These are phyloP conservation scores for Scheffersomyces stipitis DNA, from an alignment of 805 yeast genomes.

Conservation along the genomic window DNA sequence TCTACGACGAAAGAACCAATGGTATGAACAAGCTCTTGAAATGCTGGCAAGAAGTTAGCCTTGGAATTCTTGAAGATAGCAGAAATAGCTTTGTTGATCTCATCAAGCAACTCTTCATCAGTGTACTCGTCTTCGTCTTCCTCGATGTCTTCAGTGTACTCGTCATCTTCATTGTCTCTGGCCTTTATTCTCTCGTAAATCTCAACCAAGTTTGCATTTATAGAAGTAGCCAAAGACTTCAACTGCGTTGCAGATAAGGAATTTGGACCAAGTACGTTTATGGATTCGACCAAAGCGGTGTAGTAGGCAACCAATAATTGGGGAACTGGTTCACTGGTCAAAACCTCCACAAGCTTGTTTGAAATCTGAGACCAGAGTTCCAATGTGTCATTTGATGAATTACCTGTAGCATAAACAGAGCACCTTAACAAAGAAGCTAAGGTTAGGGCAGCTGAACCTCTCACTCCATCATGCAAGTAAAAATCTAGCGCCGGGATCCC, in stretches of 20 bases:
- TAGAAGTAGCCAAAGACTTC: slow-evolving; percentile 54
- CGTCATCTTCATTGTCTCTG: slow-evolving; percentile 78
- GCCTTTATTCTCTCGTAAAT: slow-evolving; percentile 67
- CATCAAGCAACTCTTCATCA: slow-evolving; percentile 88
- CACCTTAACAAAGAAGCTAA: slow-evolving; percentile 75
- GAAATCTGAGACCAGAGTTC: slow-evolving; percentile 72
- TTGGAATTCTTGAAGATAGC: slow-evolving; percentile 66
- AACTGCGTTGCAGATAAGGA: slow-evolving; percentile 58
- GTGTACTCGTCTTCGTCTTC: slow-evolving; percentile 82
- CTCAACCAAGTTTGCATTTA: slow-evolving; percentile 62
- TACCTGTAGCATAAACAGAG: slow-evolving; percentile 54
- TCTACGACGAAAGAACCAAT: slow-evolving; percentile 62
- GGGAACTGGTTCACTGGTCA: slow-evolving; percentile 77
- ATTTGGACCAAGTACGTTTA: slow-evolving; percentile 66
- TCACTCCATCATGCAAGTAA: slow-evolving; percentile 90
- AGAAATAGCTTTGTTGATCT: slow-evolving; percentile 73
- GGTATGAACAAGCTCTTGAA: slow-evolving; percentile 63
- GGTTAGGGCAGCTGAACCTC: slow-evolving; percentile 84
- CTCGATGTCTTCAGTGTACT: slow-evolving; percentile 82
- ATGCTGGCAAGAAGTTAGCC: slow-evolving; percentile 58
- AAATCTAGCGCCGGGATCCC: slow-evolving; percentile 88
- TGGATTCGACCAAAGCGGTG: slow-evolving; percentile 63
- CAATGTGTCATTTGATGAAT: slow-evolving; percentile 57
- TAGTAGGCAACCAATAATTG: slow-evolving; percentile 81
- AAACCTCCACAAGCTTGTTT: slow-evolving; percentile 62